These are phyloP conservation scores for Mollisia scopiformis DNA, from an alignment of 2,329 filamentous ascomycete species.

Conservation along the genomic window DNA sequence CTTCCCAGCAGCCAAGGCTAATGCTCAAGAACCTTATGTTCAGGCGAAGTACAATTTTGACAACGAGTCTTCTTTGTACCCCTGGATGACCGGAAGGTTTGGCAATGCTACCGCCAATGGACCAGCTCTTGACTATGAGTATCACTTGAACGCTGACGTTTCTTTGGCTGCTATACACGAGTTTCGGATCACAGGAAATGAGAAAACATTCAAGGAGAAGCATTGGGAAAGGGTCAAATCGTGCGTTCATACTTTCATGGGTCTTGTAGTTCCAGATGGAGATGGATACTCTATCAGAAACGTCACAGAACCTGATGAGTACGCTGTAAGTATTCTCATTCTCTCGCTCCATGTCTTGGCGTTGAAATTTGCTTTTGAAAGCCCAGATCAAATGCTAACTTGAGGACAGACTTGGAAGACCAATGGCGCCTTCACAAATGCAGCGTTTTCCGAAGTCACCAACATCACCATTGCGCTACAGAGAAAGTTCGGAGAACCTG, in stretches of 20 bases:
- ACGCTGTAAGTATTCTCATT: constrained; percentile 41
- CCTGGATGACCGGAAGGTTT: constrained; percentile 25
- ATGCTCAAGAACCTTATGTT: constrained; percentile 21
- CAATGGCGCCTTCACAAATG: constrained; percentile 66
- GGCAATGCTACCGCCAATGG: constrained; percentile 27
- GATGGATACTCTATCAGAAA: constrained; percentile 50
- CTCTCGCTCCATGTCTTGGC: background rate
- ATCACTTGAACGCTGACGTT: constrained; percentile 27
- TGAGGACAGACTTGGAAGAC: constrained; percentile 34
- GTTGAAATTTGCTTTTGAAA: too few relatives aligned
- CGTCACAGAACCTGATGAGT: constrained; percentile 63
- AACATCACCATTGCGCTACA: constrained; percentile 43
- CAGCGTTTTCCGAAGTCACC: constrained; percentile 40
- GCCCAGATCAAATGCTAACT: background rate
- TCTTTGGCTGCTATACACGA: constrained; percentile 5
- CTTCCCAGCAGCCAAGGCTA: constrained; percentile 39
- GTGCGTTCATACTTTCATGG: background rate
- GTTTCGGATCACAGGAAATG: constrained; percentile 14
- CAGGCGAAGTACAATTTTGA: constrained; percentile 18
- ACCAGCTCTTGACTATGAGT: constrained; percentile 21
- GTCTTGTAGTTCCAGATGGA: background rate
- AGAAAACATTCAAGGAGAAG: constrained; percentile 10
- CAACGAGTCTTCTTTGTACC: constrained; percentile 15
- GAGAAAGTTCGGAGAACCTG: constrained; percentile 9
- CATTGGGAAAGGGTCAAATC: background rate